Evolutionary conservation across 1,284 basidiomycete species (phyloP).

Genomic region (Ustilago hordei): DNA sequence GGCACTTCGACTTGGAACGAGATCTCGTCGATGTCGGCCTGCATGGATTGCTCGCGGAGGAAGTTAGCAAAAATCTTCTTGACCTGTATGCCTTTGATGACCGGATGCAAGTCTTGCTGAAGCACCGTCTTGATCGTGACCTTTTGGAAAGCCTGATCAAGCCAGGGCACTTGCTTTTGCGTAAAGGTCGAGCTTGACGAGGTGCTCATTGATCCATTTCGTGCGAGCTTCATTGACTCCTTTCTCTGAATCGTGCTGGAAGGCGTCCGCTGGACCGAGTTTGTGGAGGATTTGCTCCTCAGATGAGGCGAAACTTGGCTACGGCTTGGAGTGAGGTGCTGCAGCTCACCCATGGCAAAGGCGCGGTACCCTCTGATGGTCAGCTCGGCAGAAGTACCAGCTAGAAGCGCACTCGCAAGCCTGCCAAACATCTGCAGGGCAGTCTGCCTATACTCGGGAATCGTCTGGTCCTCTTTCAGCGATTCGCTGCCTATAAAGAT

Average conservation of each 20-base stretch:
- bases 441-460: constrained; percentile 21
- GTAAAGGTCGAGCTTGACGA: constrained; percentile 20
- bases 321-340: constrained; percentile 17
- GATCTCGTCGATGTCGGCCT: constrained; percentile 49
- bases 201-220: constrained; percentile 25
- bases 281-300: constrained; percentile 27
- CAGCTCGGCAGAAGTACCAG: constrained; percentile 25
- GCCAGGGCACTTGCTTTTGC: constrained; percentile 55
- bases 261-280: constrained; percentile 18
- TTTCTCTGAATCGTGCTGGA: constrained; percentile 14
- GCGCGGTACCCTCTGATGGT: constrained; percentile 40
- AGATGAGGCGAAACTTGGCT: constrained; percentile 30
- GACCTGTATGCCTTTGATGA: constrained; percentile 30
- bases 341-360: constrained; percentile 46
- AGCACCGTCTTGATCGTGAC: constrained; percentile 35
- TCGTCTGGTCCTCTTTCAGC: constrained; percentile 23
- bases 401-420: constrained; percentile 26
- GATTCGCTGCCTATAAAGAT: constrained; percentile 46
- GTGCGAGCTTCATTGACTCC: constrained; percentile 6
- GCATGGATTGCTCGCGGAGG: constrained; percentile 20
- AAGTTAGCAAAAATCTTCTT: constrained; percentile 43
- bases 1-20: constrained; percentile 50
- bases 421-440: constrained; percentile 35
- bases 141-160: constrained; percentile 55
- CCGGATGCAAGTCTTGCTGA: constrained; percentile 24